Evolutionary conservation across 495 filamentous ascomycete genomes (phyloP), one percentile per base, ranked within the genome.

Genomic region (Aspergillus sclerotioniger): DNA sequence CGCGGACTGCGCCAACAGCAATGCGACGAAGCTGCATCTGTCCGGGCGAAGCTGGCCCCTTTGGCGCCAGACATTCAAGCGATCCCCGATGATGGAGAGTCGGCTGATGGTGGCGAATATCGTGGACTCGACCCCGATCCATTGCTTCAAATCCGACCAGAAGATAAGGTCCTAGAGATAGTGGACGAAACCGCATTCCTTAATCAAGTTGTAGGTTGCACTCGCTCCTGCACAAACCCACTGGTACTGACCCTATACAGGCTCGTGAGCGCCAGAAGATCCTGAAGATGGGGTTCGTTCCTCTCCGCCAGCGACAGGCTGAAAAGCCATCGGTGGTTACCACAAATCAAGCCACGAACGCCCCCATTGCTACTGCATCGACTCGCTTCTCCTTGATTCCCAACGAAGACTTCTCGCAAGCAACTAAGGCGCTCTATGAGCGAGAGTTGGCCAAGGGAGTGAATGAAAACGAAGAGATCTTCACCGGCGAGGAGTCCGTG

Each of bases 381-480:
- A 83, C 88, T 32, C 83, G 91, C 56, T 96, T 96, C 65, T 87
- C 92, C 3, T 72, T 87, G 5, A 77, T 84, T 21, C 82, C 82
- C 13, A 89, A 90, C 59, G 91, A 93, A 58, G 91, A 96, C 68
- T 96, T 92, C 64, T 95, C 92, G 0, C 88, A 92, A 61, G 91
- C 92, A 4, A 94, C 92, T 28, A 96, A 88, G 67, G 91, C 91
- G 9, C 70, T 97, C 4, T 98, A 96, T 61, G 92, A 98, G 64
- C 83, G 91, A 50, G 94, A 99, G 69, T 87, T 96, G 44, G 93
- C 95, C 9, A 89, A 91, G 57, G 95, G 93, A 0, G 84, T 99
- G 6, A 83, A 86, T 58, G 94, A 97, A 62, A 91, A 94, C 62
- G 94, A 99, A 67, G 94, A 98, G 71, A 95, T 99, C 31, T 97